Evolutionary conservation across 1,284 basidiomycete species (phyloP), one percentile per base, ranked within the genome.

Genomic region (Sphaerobolus stellatus): DNA sequence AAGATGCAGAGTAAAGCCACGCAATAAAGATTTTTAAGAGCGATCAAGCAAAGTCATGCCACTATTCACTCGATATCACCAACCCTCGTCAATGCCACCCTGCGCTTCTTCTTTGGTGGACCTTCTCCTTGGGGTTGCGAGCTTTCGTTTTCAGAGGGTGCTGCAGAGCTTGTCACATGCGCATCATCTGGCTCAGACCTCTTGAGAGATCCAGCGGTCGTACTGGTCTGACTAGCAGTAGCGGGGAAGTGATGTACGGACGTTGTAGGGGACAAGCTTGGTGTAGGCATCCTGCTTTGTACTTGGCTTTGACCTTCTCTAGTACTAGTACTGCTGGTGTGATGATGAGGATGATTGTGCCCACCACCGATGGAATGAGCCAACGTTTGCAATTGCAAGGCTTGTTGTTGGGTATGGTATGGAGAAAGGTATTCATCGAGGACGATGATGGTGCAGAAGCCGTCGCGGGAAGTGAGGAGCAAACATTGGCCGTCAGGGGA

Each of bases 401-500:
- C 83, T 58, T 91, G 88, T 65, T 94, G 93, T 66, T 95, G 93
- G 0, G 86, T 93, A 57, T 92, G 87, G 67, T 94, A 82, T 2
- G 87, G 82, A 0, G 90, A 83, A 1, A 98, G 82, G 48, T 97
- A 87, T 71, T 98, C 96, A 65, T 93, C 91, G 61, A 95, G 89
- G 29, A 90, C 85, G 54, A 97, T 83, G 55, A 98, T 82, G 0
- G 96, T 97, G 74, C 97, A 99, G 72, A 98, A 99, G 1, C 96
- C 96, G 68, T 99, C 96, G 28, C 93, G 86, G 0, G 94, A 93
- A 1, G 94, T 90, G 44, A 98, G 82, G 61, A 98, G 85, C 34
- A 99, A 80, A 34, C 90, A 86, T 70, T 98, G 94, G 0, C 96
- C 96, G 64, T 99, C 96, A 0, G 94, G 87, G 1, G 95, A 95